Evolutionary conservation across 495 filamentous ascomycete genomes (phyloP).

Genomic region (Sporormia fimetaria): DNA sequence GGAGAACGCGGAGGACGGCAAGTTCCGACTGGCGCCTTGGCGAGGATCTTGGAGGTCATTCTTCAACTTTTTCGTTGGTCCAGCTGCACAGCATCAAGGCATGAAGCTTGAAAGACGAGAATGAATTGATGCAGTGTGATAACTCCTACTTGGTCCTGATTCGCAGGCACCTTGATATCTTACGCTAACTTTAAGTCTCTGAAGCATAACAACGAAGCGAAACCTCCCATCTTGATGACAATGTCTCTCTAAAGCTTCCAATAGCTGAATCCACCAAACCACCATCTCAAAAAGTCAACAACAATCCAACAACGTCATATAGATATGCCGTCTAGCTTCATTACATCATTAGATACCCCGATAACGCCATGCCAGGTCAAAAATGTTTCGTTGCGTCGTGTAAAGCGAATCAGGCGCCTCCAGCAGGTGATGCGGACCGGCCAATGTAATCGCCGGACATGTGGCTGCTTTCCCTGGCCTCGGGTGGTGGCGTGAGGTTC

Average conservation of each 20-base stretch:
- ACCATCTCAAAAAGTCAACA: not conserved
- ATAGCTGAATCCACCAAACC: slow-evolving; percentile 1
- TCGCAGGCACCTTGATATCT: no score
- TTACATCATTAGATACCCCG: slow-evolving; percentile 9
- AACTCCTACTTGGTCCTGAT: no score
- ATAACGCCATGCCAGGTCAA: no score
- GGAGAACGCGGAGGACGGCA: slow-evolving; percentile 16
- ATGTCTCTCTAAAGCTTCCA: no score
- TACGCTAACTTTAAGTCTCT: no score
- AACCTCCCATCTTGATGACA: no score
- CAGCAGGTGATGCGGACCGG: slow-evolving; percentile 10
- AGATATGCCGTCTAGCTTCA: slow-evolving; percentile 10
- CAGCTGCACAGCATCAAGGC: not conserved
- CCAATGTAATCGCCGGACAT: slow-evolving; percentile 22
- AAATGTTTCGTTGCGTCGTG: no score
- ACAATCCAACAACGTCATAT: slow-evolving; percentile 13
- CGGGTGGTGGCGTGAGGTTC: slow-evolving; percentile 29
- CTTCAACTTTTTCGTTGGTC: slow-evolving; percentile 4
- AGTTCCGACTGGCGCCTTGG: no score
- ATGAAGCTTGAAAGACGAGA: no score
- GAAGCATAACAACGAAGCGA: no score
- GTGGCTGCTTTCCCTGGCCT: slow-evolving; percentile 10
- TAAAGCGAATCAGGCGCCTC: slow-evolving; percentile 4
- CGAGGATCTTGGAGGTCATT: no score
- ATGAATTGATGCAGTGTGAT: no score